Base-by-base conservation (phyloP, 2,329 filamentous ascomycete genomes). In the Verticillium dahliae region DNA sequence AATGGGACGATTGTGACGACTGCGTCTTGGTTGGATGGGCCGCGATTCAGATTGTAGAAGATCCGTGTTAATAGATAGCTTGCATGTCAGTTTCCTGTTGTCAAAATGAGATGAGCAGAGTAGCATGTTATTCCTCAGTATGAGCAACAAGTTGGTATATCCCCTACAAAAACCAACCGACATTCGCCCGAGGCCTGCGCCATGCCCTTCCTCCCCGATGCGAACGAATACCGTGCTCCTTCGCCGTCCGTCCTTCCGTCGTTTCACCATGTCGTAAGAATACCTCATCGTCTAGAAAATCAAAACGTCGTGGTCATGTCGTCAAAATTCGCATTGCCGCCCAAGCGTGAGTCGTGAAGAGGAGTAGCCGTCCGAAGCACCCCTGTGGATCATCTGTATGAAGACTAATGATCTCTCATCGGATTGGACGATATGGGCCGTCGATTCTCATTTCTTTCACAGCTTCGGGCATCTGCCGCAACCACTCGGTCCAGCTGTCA, bases 401-500 rank as follows among this genome's bases (percentile, higher is more conserved):
- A 10, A 52, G 7, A 9, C 7, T 22, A 7, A 27, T 22, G 45
- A 37, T 9, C 2, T 27, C 45, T 52, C 45, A 52, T 35, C 75
- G 72, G 67, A 76, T 76, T 68, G 74, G 74, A 69, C 72, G 72
- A 63, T 74, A 82, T 22, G 81, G 80, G 3, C 80, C 80, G 31
- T 85, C 82, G 54, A 85, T 78, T 69, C 80, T 82, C 61, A 85
- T 75, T 62, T 85, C 82, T 66, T 75, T 79, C 65, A 85, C 78
- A 7, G 81, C 80, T 61, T 84, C 81, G 2, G 84, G 84, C 78
- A 86, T 82, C 67, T 82, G 73, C 27, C 83, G 79, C 64, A 86
- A 70, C 82, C 83, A 86, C 67, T 86, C 83, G 60, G 79, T 75
- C 83, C 83, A 85, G 60, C 73, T 79, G 58, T 85, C 82, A 60